These are phyloP conservation scores for Beauveria pseudobassiana DNA, from an alignment of 2,329 filamentous ascomycete genomes.

Conservation along the genomic window DNA sequence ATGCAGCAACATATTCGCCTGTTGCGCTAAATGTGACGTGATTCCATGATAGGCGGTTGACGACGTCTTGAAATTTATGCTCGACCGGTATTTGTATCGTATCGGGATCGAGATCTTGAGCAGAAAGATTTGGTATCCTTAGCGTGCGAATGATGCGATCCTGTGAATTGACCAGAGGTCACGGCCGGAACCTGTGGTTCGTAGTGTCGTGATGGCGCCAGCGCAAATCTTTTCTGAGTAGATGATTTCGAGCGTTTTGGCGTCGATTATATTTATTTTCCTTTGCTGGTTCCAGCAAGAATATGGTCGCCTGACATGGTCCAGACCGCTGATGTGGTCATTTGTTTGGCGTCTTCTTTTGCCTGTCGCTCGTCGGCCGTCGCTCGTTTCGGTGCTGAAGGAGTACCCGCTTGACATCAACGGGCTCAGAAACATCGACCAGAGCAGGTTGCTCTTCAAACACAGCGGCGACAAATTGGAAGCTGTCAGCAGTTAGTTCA, in stretches of 20 bases:
- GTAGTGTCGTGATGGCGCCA: constrained; percentile 80
- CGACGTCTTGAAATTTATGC: constrained; percentile 97
- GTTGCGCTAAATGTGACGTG: constrained; percentile 92
- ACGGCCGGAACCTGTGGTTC: constrained; percentile 72
- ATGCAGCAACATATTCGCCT: constrained; percentile 92
- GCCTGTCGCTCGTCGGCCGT: constrained; percentile 76
- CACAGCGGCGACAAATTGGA: constrained; percentile 81
- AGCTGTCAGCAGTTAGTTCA: constrained; percentile 40
- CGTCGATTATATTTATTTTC: constrained; percentile 91
- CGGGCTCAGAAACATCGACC: constrained; percentile 66
- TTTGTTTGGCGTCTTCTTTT: constrained; percentile 88
- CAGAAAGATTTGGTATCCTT: constrained; percentile 70
- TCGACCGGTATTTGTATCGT: constrained; percentile 86
- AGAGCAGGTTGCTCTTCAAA: constrained; percentile 90
- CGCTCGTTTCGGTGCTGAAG: constrained; percentile 72
- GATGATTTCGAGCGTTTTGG: constrained; percentile 70
- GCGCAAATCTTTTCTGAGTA: constrained; percentile 84
- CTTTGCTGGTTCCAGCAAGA: constrained; percentile 87
- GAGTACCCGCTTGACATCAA: constrained; percentile 67
- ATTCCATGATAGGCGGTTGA: constrained; percentile 93
- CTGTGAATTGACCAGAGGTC: constrained; percentile 86
- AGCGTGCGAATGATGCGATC: constrained; percentile 94
- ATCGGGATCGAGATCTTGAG: constrained; percentile 66
- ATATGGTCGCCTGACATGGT: constrained; percentile 81
- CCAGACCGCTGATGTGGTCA: constrained; percentile 88